These are phyloP conservation scores for Farysia itapuensis DNA, from an alignment of 1,284 basidiomycete genomes.

Conservation along the genomic window DNA sequence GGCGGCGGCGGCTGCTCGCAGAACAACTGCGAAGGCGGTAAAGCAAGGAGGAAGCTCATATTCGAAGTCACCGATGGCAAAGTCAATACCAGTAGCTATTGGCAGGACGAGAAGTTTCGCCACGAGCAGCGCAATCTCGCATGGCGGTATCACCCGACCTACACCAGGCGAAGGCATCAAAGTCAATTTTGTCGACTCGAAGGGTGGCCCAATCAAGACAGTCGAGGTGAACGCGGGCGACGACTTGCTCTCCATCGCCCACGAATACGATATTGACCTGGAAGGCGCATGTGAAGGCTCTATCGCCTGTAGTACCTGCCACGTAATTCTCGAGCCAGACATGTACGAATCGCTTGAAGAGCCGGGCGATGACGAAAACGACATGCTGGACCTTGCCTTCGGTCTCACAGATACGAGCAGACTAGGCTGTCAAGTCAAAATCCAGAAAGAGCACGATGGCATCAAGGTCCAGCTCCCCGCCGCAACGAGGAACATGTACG, in stretches of 20 bases:
- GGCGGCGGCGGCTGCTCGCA: too few species aligned
- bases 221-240: constrained; percentile 93
- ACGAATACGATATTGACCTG: constrained; percentile 95
- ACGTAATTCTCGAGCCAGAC: constrained; percentile 82
- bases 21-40: too few species aligned
- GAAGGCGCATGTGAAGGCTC: constrained; percentile 95
- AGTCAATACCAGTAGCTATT: too few species aligned
- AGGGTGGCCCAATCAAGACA: constrained; percentile 78
- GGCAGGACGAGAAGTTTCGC: too few species aligned
- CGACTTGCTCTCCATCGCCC: constrained; percentile 84
- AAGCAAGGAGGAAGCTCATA: too few species aligned
- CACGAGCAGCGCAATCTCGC: too few species aligned
- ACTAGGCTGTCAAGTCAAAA: constrained; percentile 75
- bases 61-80: too few species aligned
- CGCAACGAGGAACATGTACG: constrained; percentile 96
- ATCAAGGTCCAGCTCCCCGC: constrained; percentile 82
- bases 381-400: constrained; percentile 96
- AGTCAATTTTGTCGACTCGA: constrained; percentile 84
- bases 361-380: constrained; percentile 89
- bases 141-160: constrained; percentile 66
- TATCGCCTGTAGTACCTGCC: constrained; percentile 95
- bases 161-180: constrained; percentile 71
- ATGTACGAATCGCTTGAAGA: constrained; percentile 83
- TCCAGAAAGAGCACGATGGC: constrained; percentile 81
- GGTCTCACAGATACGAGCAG: constrained; percentile 81